Evolutionary conservation across 192 early-diverging fungal species (phyloP).

Genomic region (Jimgerdemannia flammicorona): DNA sequence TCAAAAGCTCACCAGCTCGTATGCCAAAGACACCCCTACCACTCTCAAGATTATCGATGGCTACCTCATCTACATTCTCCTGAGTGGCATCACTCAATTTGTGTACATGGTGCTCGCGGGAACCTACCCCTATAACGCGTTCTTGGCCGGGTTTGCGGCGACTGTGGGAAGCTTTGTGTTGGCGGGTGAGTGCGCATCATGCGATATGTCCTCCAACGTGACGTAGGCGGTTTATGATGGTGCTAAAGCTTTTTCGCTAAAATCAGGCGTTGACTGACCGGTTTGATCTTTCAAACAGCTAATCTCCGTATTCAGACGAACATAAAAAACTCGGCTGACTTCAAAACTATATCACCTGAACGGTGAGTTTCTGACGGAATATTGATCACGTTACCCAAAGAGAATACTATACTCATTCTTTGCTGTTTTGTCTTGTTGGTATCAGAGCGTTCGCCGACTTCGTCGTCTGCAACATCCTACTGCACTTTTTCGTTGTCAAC

Average conservation of each 20-base stretch:
- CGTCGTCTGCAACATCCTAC: slow-evolving; percentile 73
- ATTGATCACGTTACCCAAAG: background rate
- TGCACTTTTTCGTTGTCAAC: slow-evolving; percentile 91
- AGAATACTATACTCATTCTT: background rate
- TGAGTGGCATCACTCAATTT: slow-evolving; percentile 92
- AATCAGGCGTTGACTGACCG: background rate
- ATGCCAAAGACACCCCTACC: slow-evolving; percentile 65
- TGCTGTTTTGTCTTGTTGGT: background rate
- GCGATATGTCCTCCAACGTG: background rate
- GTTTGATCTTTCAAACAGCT: slow-evolving; percentile 40
- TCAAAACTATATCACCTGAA: slow-evolving; percentile 72
- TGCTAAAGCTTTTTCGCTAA: background rate
- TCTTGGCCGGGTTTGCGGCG: slow-evolving; percentile 91
- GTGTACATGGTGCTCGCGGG: slow-evolving; percentile 81
- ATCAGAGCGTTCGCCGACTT: slow-evolving; percentile 92
- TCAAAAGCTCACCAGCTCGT: slow-evolving; percentile 28
- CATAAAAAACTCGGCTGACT: slow-evolving; percentile 67
- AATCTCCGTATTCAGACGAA: slow-evolving; percentile 95
- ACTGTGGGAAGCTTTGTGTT: slow-evolving; percentile 92
- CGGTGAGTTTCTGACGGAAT: slow-evolving; percentile 43
- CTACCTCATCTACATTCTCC: slow-evolving; percentile 87
- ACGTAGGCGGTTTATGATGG: background rate
- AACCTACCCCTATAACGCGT: slow-evolving; percentile 97
- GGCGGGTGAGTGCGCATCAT: slow-evolving; percentile 50
- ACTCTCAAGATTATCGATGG: slow-evolving; percentile 88